Evolutionary conservation across 1,284 basidiomycete species (phyloP), one percentile per base, ranked within the genome.

Genomic region (Puccinia sorghi): DNA sequence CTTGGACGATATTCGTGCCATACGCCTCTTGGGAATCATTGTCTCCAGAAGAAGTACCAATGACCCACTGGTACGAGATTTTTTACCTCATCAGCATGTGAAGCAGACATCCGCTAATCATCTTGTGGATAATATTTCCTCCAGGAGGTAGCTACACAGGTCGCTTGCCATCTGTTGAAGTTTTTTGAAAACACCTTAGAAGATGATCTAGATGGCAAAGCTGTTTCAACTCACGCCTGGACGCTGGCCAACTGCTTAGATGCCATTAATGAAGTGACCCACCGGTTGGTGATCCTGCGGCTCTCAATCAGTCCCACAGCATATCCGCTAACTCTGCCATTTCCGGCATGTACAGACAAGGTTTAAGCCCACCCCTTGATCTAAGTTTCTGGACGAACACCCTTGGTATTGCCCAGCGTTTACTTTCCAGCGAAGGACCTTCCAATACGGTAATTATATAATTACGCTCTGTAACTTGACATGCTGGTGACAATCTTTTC

Each of bases 211-310:
- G 41, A 71, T 7, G 67, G 69, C 6, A 70, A 72, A 15, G 27
- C n/a, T 15, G 41, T 50, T 12, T 78, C 76, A 13, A 78, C 76
- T 13, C 54, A 50, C 46, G 61, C 67, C n/a, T 78, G 76, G 76
- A 50, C 56, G 1, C 37, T 78, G 76, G 76, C 67, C 27, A 78
- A 78, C 50, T 78, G 76, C 46, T 39, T 70, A 27, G 67, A 78
- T 61, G 27, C 17, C 17, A 52, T 71, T 22, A 17, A 50, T 20
- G 43, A 77, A 48, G 48, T 32, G 27, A 52, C 9, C 39, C 56
- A 66, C 43, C 20, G 48, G 74, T 77, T 25, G 20, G 63, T 69
- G 22, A 69, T 69, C 50, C 52, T 43, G 1, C 9, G 12, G 7
- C n/a, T 43, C n/a, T 41, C 8, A 37, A 22, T n/a, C 27, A 15